A percentile compares a stretch with the other conserved stretches of the same genome.
Evolutionary conservation across 306 rosid species (phyloP).

Genomic region (Rubus idaeus): DNA sequence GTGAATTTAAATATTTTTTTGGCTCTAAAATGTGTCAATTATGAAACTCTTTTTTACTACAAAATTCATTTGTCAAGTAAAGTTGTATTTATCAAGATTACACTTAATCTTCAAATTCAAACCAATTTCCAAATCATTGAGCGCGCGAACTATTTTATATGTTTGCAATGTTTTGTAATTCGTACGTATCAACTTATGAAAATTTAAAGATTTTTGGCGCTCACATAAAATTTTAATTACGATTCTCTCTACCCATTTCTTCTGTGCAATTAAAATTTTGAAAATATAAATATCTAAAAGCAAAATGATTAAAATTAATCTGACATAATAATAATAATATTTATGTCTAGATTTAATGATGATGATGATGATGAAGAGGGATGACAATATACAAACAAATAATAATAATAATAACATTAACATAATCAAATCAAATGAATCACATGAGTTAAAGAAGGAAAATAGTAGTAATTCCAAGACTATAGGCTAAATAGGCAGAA

Average conservation of each 20-base stretch:
- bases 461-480: not conserved
- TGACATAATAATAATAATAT: not conserved
- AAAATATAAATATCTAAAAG: not conserved
- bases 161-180: not conserved
- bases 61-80: not conserved
- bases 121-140: not conserved
- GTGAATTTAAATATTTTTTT: too few species aligned
- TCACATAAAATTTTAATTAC: not conserved
- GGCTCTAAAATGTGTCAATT: too few species aligned
- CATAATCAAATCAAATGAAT: not conserved
- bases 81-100: not conserved
- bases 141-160: fast-evolving
- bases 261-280: not conserved
- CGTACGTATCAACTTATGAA: not conserved
- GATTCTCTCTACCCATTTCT: too few species aligned
- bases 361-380: not conserved
- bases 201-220: not conserved
- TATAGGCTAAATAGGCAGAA: not conserved
- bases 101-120: not conserved
- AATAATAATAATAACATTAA: not conserved
- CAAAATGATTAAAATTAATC: not conserved
- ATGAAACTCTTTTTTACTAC: not conserved
- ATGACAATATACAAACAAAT: not conserved
- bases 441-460: not conserved
- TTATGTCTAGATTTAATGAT: not conserved